Evolutionary conservation across 208 protist species (phyloP).

Genomic region (Acanthamoeba healyi): DNA sequence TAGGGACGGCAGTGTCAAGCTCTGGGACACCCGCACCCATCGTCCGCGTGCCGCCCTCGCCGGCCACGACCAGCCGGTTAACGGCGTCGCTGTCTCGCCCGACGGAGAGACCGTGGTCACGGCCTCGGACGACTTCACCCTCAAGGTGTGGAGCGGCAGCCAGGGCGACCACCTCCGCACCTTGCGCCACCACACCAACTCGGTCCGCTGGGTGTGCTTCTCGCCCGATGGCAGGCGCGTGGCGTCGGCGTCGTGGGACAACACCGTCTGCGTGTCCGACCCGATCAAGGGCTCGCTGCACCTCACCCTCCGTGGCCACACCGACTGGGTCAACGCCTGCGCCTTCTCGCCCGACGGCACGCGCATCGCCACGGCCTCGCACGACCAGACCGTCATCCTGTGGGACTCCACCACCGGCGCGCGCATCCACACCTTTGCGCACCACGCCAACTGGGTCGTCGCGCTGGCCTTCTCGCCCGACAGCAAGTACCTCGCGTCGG

Average conservation of each 20-base stretch:
- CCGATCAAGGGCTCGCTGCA: not conserved
- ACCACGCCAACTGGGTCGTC: constrained; percentile 69
- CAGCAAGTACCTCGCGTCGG: constrained; percentile 65
- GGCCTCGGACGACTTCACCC: constrained; percentile 61
- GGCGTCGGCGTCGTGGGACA: constrained; percentile 75
- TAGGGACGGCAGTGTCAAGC: constrained; percentile 68
- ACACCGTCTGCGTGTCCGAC: constrained; percentile 81
- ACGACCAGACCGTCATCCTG: constrained; percentile 62
- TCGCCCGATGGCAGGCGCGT: constrained; percentile 26
- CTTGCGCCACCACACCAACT: constrained; percentile 25
- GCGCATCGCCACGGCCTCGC: constrained; percentile 56
- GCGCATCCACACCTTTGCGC: not conserved
- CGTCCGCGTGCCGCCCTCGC: not conserved
- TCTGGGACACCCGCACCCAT: constrained; percentile 59
- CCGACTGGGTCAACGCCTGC: constrained; percentile 67
- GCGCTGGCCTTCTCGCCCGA: constrained; percentile 48
- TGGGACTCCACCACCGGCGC: constrained; percentile 33
- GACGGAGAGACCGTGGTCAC: constrained; percentile 42
- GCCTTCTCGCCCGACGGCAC: constrained; percentile 79
- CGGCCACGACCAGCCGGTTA: constrained; percentile 53
- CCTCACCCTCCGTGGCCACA: constrained; percentile 65
- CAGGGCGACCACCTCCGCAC: not conserved
- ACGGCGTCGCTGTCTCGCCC: constrained; percentile 54
- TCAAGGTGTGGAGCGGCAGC: constrained; percentile 25
- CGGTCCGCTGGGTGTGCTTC: not conserved